Evolutionary conservation across 371 early-diverging fungal genomes (phyloP), one percentile per base, ranked within the genome.

Genomic region (Blakeslea trispora): DNA sequence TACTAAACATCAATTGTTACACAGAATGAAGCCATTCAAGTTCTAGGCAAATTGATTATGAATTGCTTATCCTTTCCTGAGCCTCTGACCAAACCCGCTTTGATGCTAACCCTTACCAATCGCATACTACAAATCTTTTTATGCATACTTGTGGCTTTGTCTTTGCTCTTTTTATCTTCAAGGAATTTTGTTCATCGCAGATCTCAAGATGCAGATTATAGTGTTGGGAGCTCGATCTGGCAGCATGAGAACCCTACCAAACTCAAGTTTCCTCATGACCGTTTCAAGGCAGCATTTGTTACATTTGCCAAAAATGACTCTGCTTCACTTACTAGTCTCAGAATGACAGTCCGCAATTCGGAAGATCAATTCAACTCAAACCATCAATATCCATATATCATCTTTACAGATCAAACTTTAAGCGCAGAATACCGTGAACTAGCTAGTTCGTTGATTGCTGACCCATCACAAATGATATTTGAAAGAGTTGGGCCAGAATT

Each of bases 361-460:
- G 72, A 75, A 51, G 73, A 75, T 54, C 53, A 53, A 18, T 73
- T 75, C 48, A 72, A 75, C 8, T 59, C 42, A 28, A 45, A 59
- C n/a, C n/a, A n/a, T n/a, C n/a, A n/a, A 21, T 78, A 78, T 44
- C 79, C 79, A 19, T 75, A 73, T 55, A 67, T 78, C 37, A 68
- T 78, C 32, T 73, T 73, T 41, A 59, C 73, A 13, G 57, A 75
- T 50, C 64, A 73, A 43, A 58, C 60, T 5, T 41, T 75, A 5
- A 51, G 48, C 18, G 63, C 65, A 8, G 74, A 78, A 50, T 78
- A 60, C 56, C 71, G 67, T 52, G 69, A 69, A 40, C 56, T 73
- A 15, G 69, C 67, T 2, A 59, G 59, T 13, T 56, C 72, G 3
- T 23, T 69, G 8, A 45, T 72, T 11, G 43, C 35, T n/a, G n/a